Evolutionary conservation across 2,329 filamentous ascomycete species (phyloP), one percentile per base, ranked within the genome.

Genomic region (Fusarium sp.): DNA sequence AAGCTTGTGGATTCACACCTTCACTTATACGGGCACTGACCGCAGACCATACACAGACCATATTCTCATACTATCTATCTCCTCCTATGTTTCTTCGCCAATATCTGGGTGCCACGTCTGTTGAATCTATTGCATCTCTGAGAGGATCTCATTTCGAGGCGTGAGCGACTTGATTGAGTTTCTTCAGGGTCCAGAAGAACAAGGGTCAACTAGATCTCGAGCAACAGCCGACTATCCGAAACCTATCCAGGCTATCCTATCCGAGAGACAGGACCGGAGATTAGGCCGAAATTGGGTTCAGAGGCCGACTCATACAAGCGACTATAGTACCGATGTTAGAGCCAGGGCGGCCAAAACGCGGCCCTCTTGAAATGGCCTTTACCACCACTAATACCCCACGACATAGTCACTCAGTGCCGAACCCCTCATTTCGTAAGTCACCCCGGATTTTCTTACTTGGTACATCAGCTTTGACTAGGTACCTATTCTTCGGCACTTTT

Each of bases 341-440:
- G 47, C 59, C 62, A 50, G 57, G 49, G 42, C 67, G 62, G 57
- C 53, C 53, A 67, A 60, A 53, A 58, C 62, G 54, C 47, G 48
- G 59, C 59, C 45, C 56, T 45, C 50, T 68, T 43, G 62, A 65
- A 58, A 63, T 54, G 45, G 53, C 43, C 49, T 56, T 47, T 58
- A 53, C 15, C 38, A 53, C 15, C 38, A 13, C 26, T 40, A 34
- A 34, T 34, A 53, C 62, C 62, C 61, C 61, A 58, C 64, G 64
- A 41, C 58, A 64, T 22, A 32, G 45, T 50, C 61, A 80, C 61
- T 73, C 80, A 64, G 74, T 78, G 39, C 80, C 81, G 69, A 76
- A 78, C 70, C 80, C 81, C 58, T 82, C 81, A 48, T 85, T 85
- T 72, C 83, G 83, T 85, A 77, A 76, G 82, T 72, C 53, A 39